These are phyloP conservation scores for Leptographium galeiforme DNA, from an alignment of 2,329 filamentous ascomycete species.

Conservation along the genomic window DNA sequence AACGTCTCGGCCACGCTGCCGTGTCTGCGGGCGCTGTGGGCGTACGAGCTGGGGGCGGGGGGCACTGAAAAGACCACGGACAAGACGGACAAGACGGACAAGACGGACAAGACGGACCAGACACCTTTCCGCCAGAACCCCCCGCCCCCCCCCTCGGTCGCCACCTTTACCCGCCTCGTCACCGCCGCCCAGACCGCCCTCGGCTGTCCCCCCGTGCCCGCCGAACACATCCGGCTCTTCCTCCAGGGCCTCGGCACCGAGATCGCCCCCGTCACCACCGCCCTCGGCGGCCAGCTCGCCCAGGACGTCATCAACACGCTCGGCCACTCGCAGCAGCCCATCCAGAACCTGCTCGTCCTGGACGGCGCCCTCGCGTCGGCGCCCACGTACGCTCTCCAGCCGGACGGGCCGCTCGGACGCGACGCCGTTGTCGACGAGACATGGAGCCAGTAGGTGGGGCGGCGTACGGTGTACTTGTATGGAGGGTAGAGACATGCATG, in stretches of 20 bases:
- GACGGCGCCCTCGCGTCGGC: slow-evolving; percentile 72
- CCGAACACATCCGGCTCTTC: slow-evolving; percentile 69
- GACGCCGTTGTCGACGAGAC: slow-evolving; percentile 22
- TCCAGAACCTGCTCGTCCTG: slow-evolving; percentile 90
- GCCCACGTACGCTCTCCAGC: slow-evolving; percentile 70
- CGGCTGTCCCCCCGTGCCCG: slow-evolving; percentile 52
- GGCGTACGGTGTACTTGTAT: too few relatives aligned
- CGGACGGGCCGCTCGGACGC: slow-evolving; percentile 39
- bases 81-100: slow-evolving; percentile 20
- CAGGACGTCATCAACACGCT: slow-evolving; percentile 97
- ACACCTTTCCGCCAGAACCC: slow-evolving; percentile 23
- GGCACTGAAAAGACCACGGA: slow-evolving; percentile 20
- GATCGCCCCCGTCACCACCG: slow-evolving; percentile 73
- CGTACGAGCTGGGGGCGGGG: slow-evolving; percentile 52
- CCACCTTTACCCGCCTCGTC: slow-evolving; percentile 63
- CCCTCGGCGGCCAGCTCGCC: slow-evolving; percentile 78
- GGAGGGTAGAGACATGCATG: too few relatives aligned
- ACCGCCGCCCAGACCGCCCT: slow-evolving; percentile 67
- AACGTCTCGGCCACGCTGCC: slow-evolving; percentile 75
- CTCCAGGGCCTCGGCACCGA: slow-evolving; percentile 71
- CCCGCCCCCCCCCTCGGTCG: slow-evolving; percentile 46
- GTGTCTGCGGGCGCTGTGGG: slow-evolving; percentile 81
- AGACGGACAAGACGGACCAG: slow-evolving; percentile 24
- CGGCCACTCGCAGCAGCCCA: slow-evolving; percentile 78
- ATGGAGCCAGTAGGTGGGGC: not conserved